Conservation (phyloP, 768 basidiomycete species). For the Hydnomerulius pinastri region DNA sequence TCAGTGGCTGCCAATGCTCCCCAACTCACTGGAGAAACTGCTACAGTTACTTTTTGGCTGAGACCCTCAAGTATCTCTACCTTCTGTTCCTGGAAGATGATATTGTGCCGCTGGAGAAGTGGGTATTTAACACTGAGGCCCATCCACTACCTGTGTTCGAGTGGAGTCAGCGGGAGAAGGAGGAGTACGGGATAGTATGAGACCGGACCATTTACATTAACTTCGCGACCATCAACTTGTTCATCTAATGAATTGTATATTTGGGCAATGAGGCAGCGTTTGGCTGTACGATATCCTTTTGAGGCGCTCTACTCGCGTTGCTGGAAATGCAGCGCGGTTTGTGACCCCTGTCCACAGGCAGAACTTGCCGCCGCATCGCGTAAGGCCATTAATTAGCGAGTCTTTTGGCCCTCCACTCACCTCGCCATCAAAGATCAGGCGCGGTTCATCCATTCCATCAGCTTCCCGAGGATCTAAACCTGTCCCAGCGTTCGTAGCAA, state of each 20-base stretch:
- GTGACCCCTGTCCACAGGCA: too few species aligned
- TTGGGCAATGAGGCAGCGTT: too few species aligned
- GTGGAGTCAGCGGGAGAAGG: constrained; percentile 58
- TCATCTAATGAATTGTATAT: not conserved
- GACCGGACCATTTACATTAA: not conserved
- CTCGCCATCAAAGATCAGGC: too few species aligned
- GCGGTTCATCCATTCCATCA: too few species aligned
- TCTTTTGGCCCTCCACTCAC: too few species aligned
- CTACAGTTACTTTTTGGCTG: constrained; percentile 53
- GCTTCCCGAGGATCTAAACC: too few species aligned
- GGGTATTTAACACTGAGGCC: constrained; percentile 72
- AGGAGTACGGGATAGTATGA: constrained; percentile 37
- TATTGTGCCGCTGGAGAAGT: constrained; percentile 51
- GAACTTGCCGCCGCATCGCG: too few species aligned
- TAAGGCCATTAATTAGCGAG: too few species aligned
- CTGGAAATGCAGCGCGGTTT: too few species aligned
- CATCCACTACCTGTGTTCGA: constrained; percentile 75
- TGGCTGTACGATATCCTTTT: too few species aligned
- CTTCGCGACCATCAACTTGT: not conserved
- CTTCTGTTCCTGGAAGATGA: constrained; percentile 69
- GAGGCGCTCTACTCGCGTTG: too few species aligned
- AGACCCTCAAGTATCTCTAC: constrained; percentile 73
- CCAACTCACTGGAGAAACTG: not conserved
- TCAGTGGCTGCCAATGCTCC: constrained; percentile 12
- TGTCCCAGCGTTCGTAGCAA: too few species aligned